Base-by-base conservation (phyloP, 805 yeast species). In the Ogataea nakhonphanomensis region DNA sequence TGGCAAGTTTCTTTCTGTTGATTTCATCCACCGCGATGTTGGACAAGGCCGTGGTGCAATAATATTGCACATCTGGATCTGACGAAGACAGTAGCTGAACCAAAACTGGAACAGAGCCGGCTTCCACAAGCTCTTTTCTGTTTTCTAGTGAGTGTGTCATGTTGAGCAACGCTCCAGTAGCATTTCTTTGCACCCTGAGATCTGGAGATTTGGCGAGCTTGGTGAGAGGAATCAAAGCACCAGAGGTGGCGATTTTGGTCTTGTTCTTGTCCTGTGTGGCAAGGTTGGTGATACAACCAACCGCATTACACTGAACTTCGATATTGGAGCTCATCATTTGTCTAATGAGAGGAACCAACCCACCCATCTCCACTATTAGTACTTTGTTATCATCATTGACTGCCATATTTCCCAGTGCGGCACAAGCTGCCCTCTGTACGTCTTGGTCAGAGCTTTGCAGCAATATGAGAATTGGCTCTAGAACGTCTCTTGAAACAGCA, bases 281-380 rank as follows among this genome's bases (percentile, higher is more conserved):
- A 64, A 93, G 76, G 61, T 93, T 93, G 26, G 99, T 93, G 58
- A 93, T 90, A 63, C 99, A 93, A 12, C 99, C 99, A 42, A 93
- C 99, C 2, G 99, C 99, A 61, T 93, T 93, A 65, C 99, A 93
- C 67, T 93, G 99, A 28, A 93, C 98, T 64, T 93, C 99, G 43
- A 93, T 95, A 58, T 93, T 93, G 40, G 93, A 78, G 30, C 95
- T 84, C 84, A 88, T 84, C 99, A 93, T 93, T 67, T 93, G 99
- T 63, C 95, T 82, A 54, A 93, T 93, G 33, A 93, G 76, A 5
- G 98, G 98, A 49, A 90, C 96, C 43, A 93, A 75, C 2, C 98
- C 99, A 22, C 98, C 98, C 96, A 93, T 88, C 57, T 91, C 96
- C 12, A 95, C 98, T 45, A 93, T 91, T 37, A 93, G 72, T 12